These are phyloP conservation scores for Hemileia vastatrix DNA, from an alignment of 1,284 basidiomycete species.

Conservation along the genomic window DNA sequence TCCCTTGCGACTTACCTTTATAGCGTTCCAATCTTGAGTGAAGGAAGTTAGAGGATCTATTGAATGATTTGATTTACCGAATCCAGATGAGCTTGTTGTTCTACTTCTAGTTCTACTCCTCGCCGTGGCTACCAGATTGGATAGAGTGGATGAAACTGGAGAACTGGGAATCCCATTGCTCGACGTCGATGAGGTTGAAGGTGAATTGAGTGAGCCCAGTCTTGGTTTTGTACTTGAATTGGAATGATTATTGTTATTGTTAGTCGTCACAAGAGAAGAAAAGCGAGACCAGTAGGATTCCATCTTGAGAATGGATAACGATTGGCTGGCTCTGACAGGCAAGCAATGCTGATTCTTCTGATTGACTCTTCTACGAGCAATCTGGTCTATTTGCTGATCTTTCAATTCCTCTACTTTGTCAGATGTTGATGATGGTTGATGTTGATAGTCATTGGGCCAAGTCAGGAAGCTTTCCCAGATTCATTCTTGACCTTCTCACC, in stretches of 20 bases:
- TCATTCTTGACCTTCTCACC: too few species aligned
- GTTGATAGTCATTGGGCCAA: too few species aligned
- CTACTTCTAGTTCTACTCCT: not conserved
- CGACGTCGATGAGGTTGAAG: not conserved
- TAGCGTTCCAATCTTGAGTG: not conserved
- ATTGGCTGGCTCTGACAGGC: too few species aligned
- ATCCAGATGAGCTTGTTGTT: not conserved
- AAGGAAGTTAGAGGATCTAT: not conserved
- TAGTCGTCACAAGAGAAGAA: not conserved
- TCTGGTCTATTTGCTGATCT: too few species aligned
- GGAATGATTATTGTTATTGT: too few species aligned
- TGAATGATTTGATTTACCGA: not conserved
- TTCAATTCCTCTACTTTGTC: too few species aligned
- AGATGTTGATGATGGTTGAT: too few species aligned
- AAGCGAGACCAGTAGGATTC: not conserved
- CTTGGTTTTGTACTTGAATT: too few species aligned
- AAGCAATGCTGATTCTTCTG: too few species aligned
- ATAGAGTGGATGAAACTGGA: not conserved
- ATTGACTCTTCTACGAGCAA: too few species aligned
- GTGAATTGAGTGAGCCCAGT: not conserved
- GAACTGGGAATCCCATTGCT: not conserved
- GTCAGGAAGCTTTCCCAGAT: too few species aligned
- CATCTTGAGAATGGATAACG: not conserved
- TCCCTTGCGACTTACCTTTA: not conserved
- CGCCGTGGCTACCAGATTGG: not conserved